Base-by-base conservation (phyloP, 371 early-diverging fungal species). In the Mycotypha africana region DNA sequence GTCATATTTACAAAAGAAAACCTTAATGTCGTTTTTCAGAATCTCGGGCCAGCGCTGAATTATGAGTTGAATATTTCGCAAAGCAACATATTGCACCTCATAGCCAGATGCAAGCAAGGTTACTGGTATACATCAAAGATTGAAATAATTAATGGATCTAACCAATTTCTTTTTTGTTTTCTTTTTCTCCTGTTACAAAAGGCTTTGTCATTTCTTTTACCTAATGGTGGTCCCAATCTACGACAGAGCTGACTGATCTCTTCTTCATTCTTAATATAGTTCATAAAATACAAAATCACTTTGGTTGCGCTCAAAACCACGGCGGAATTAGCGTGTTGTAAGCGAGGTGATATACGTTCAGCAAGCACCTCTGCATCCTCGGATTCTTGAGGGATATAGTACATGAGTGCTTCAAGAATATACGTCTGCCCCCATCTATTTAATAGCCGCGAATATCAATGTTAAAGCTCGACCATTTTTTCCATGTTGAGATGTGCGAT, bases 291-390 rank as follows among this genome's bases (percentile, higher is more conserved):
- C 67, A 93, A 78, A 30, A 89, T 81, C 21, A 95, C 87, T 62
- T 91, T 89, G 47, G 93, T 84, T 4, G 95, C 84, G 4, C 88
- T 78, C 49, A 97, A 68, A 1, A 97, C 97, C 0, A 98, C 95
- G 37, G 89, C 88, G n/a, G 93, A 85, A 62, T 98, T 98, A 21
- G 92, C 95, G 63, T 98, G 99, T 60, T 95, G 95, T 22, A 98
- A 68, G 32, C 99, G 78, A 21, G 97, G 92, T 30, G 91, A 48
- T 8, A 97, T 91, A 40, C 96, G 90, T 61, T 98, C 97, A 19
- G 86, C 84, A 38, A 97, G 71, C 34, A 83, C 85, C 47, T 86
- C 89, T 0, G 97, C 96, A 49, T 98, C 97, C n/a, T 80, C 79
- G 0, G 74, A 56, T 28, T 86, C 90, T 55, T 80, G 75, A 47